Percentiles rank a stretch among this genome's conserved stretches.
These are phyloP conservation scores for Verticillium dahliae DNA, from an alignment of 2,329 filamentous ascomycete species.

Conservation along the genomic window DNA sequence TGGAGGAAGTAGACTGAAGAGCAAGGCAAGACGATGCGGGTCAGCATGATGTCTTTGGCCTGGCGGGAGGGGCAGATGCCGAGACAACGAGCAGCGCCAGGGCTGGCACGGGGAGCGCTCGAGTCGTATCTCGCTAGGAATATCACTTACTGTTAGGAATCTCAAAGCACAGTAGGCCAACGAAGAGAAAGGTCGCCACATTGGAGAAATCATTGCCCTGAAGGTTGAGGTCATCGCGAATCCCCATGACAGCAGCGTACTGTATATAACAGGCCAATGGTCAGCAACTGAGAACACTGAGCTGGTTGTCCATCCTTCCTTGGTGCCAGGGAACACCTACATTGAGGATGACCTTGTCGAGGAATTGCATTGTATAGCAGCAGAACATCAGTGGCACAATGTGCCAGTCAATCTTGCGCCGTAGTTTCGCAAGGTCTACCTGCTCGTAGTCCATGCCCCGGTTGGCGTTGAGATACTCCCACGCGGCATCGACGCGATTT, in stretches of 20 bases:
- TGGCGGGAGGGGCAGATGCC: neutral
- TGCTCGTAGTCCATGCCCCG: constrained; percentile 23
- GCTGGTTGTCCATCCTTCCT: neutral
- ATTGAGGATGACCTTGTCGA: constrained; percentile 59
- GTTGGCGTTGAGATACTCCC: constrained; percentile 36
- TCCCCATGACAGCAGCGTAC: constrained; percentile 62
- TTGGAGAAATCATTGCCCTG: constrained; percentile 56
- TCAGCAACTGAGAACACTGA: neutral
- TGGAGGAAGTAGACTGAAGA: constrained; percentile 49
- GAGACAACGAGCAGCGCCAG: neutral
- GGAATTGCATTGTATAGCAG: constrained; percentile 56
- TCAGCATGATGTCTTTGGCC: neutral
- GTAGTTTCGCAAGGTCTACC: constrained; percentile 37
- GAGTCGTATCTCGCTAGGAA: neutral
- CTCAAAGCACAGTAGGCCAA: constrained; percentile 53
- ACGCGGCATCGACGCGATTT: constrained; percentile 34
- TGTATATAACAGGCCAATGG: constrained; percentile 18
- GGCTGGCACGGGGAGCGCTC: neutral
- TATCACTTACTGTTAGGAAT: constrained; percentile 45
- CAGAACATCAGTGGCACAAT: constrained; percentile 57
- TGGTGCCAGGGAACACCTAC: constrained; percentile 27
- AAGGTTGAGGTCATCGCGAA: constrained; percentile 47
- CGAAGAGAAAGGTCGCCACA: constrained; percentile 55
- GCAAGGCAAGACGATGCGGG: neutral
- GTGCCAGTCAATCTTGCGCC: constrained; percentile 50